Base-by-base conservation (phyloP, 805 yeast genomes). In the Candida silvatica region DNA sequence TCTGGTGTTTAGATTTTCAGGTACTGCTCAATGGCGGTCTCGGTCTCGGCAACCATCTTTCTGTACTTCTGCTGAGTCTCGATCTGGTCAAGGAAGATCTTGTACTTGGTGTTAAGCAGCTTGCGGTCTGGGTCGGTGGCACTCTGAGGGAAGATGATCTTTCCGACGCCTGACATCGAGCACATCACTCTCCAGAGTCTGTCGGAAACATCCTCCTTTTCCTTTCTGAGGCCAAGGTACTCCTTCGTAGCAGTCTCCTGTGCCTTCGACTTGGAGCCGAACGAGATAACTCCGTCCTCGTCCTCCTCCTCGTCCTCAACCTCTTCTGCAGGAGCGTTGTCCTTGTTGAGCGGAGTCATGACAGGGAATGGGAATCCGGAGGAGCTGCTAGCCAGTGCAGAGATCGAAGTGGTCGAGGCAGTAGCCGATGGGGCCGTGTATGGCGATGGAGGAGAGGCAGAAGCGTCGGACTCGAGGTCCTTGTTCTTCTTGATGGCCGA, bases 181-280 rank as follows among this genome's bases (percentile, higher is more conserved):
- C 72, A 71, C 98, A 92, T 92, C 26, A 81, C 77, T 25, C 76
- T 73, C 97, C 97, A 90, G 39, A 92, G 64, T 37, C 67, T 69
- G 43, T 76, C 78, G 23, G 84, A 84, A 3, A 73, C 59, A 27
- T 54, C 49, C 22, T 29, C 32, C 12, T 29, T 29, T 7, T 12
- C 24, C 7, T 22, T 7, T n/a, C 17, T 45, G 48, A 24, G 49
- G 31, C 17, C 15, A 37, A 43, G 4, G 31, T 20, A 3, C 20
- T 11, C 29, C 29, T 14, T 26, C 14, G 29, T 26, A 16, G 14
- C 24, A 26, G 7, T 12, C 47, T 73, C 69, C 45, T 75, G 80
- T 15, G 68, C 69, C 27, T 66, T 66, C 25, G 61, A 66, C 50
- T 70, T 71, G 4, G 84, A 60, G 20, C 81, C 81, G 50, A 80